phyloP scores from a whole-genome alignment of 148 eudicot species.

The Rhododendron simsii region DNA sequence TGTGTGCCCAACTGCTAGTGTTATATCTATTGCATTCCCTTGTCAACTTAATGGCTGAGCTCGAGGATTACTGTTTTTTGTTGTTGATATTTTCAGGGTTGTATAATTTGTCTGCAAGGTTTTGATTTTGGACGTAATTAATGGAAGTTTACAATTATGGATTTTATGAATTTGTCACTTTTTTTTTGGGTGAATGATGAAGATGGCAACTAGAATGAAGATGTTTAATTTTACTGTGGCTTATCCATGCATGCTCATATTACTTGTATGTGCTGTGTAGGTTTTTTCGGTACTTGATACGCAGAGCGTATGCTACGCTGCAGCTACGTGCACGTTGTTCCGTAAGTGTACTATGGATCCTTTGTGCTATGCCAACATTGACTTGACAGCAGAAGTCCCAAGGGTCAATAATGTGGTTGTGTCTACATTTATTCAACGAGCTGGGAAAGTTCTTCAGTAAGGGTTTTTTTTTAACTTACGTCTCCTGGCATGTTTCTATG shows the following conservation, averaged over 20 bases:
- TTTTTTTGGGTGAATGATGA: neutral
- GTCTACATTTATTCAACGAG: slow-evolving; percentile 63
- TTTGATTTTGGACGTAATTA: neutral
- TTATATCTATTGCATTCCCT: neutral
- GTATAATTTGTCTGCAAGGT: neutral
- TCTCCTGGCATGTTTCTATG: neutral
- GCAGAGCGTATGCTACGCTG: slow-evolving; percentile 53
- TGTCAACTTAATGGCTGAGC: neutral
- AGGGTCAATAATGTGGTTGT: slow-evolving; percentile 63
- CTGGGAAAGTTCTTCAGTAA: slow-evolving; percentile 54
- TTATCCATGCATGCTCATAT: neutral
- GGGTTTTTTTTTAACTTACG: neutral
- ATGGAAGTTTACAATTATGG: neutral
- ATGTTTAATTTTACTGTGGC: neutral
- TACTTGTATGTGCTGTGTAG: slow-evolving; percentile 35
- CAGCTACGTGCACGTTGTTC: slow-evolving; percentile 54
- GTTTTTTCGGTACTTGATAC: slow-evolving; percentile 62
- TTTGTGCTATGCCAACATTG: slow-evolving; percentile 50
- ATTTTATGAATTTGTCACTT: neutral
- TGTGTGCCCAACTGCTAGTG: neutral
- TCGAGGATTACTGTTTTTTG: neutral
- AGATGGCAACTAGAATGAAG: neutral
- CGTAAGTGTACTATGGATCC: slow-evolving; percentile 62
- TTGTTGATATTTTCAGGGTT: neutral
- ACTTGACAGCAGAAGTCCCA: slow-evolving; percentile 45